A percentile compares a stretch with the other conserved stretches of the same genome.
phyloP scores from a whole-genome alignment of 345 rosid species.

The Lenwebbia sp. region DNA sequence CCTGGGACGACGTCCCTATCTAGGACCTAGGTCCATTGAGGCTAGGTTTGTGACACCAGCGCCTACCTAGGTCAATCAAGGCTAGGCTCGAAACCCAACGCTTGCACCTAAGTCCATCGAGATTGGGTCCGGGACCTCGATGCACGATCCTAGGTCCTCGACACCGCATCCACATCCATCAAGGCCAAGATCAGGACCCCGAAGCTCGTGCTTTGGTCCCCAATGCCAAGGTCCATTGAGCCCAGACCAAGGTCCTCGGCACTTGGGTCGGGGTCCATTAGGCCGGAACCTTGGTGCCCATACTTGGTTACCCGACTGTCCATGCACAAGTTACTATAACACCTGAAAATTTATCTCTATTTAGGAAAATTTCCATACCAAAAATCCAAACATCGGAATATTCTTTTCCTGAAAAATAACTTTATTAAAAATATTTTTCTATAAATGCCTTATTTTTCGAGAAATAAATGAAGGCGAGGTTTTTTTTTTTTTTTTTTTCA shows the following conservation, averaged over 20 bases:
- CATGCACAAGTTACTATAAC: neutral
- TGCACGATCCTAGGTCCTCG: neutral
- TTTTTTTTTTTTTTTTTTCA: too few species aligned
- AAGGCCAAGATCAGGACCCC: neutral
- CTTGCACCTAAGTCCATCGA: accelerated
- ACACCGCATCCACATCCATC: neutral
- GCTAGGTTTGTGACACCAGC: neutral
- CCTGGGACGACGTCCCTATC: accelerated
- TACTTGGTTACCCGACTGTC: neutral
- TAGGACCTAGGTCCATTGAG: neutral
- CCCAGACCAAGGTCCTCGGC: neutral
- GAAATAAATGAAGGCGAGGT: neutral
- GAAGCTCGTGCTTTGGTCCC: neutral
- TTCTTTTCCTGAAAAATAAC: neutral
- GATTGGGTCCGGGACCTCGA: neutral
- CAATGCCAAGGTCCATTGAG: too few species aligned
- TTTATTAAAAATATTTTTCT: neutral
- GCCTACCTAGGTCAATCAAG: neutral
- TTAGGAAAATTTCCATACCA: neutral
- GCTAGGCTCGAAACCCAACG: neutral
- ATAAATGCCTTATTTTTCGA: neutral
- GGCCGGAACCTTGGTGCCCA: accelerated
- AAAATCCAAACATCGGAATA: neutral
- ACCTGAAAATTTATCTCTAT: neutral
- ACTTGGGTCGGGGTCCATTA: neutral